Evolutionary conservation across 2,329 filamentous ascomycete genomes (phyloP).

Genomic region (Venturia nashicola): DNA sequence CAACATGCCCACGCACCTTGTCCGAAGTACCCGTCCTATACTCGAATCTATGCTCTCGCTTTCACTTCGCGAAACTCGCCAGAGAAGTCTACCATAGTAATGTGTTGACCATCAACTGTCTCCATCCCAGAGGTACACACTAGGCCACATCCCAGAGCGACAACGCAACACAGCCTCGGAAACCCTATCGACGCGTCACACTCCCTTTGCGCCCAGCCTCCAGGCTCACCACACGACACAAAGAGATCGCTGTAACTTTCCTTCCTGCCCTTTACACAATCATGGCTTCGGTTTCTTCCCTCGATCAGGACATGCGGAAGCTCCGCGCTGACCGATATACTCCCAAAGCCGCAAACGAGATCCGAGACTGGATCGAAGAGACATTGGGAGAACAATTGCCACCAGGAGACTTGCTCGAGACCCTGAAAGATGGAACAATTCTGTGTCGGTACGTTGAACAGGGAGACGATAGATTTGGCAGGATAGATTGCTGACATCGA

Average conservation of each 20-base stretch:
- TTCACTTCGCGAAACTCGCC: not conserved
- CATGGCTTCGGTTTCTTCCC: conserved; percentile 88
- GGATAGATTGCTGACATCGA: not conserved
- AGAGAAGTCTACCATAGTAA: not conserved
- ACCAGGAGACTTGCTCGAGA: conserved; percentile 66
- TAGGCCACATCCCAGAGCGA: conserved; percentile 4
- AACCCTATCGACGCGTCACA: not conserved
- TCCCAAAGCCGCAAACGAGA: conserved; percentile 77
- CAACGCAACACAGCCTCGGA: not conserved
- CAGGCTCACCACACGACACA: not conserved
- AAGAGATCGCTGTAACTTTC: not conserved
- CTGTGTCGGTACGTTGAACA: conserved; percentile 60
- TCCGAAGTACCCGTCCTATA: not conserved
- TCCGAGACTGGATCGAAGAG: conserved; percentile 73
- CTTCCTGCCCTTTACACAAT: not conserved
- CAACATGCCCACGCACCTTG: not conserved
- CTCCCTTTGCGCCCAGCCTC: conserved; percentile 2
- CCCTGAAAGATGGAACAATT: conserved; percentile 78
- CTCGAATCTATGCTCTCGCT: not conserved
- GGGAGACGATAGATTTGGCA: too few species aligned
- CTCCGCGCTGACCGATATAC: conserved; percentile 90
- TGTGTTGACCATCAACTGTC: not conserved
- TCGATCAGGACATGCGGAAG: conserved; percentile 92
- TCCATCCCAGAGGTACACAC: not conserved
- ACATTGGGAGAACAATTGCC: conserved; percentile 62